Evolutionary conservation across 495 filamentous ascomycete genomes (phyloP), one percentile per base, ranked within the genome.

Genomic region (Trichoderma asperelloides): DNA sequence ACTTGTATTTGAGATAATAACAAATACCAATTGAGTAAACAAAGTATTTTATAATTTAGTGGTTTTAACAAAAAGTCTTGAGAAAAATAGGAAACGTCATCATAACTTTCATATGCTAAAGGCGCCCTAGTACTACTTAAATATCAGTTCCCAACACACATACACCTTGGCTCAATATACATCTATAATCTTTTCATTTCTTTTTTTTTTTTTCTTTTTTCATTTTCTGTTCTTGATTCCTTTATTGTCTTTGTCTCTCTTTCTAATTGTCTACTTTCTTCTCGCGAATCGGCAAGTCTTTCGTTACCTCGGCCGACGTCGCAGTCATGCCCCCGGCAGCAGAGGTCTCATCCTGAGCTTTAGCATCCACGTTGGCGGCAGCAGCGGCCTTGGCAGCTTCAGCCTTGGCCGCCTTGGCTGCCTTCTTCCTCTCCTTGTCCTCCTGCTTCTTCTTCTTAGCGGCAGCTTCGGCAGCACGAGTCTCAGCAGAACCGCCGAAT

Each of bases 401-500:
- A 21, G 62, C 76, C 67, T 78, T 76, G 18, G 75, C 77, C 33
- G 75, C 73, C 70, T 84, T 78, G 78, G 85, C 84, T 2, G 80
- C 74, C 72, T 79, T 78, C 76, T 81, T 80, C 55, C 75, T 78
- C 66, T 80, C 75, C 71, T 80, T 80, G 39, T 76, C 79, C 40
- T 76, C 79, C 66, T 77, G 76, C 74, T 80, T 83, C 64, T 79
- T 78, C 74, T 89, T 89, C 78, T 86, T 86, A n/a, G 84, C 85
- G 25, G 84, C 84, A 66, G 88, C 89, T 74, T 91, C 84, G 15
- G 76, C 81, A 15, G 73, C 70, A 41, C 76, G 71, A 3, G 70
- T 70, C 2, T 85, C 88, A 72, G 90, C 85, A 1, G 84, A 88
- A 39, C 92, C 92, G 41, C 94, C 93, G 74, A 89, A 98, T 71